Evolutionary conservation across 2,329 filamentous ascomycete genomes (phyloP), one percentile per base, ranked within the genome.

Genomic region (Cladobotryum mycophilum): DNA sequence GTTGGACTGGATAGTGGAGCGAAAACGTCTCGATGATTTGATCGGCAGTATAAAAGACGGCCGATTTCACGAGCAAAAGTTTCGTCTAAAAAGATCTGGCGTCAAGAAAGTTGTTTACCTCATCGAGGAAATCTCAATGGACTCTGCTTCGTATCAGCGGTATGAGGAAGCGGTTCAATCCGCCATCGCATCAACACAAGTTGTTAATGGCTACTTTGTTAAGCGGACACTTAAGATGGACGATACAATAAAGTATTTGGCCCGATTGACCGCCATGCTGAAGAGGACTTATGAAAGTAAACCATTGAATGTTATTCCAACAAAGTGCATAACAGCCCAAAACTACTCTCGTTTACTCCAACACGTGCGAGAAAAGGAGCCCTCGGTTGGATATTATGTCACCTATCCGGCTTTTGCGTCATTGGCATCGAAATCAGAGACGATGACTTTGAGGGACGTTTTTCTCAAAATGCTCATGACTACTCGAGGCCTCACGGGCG

Each of bases 401-500:
- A 88, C 78, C 11, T 90, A 89, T 58, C 70, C 77, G 0, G 84
- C 84, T 0, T 91, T 92, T 63, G 81, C 84, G 0, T 82, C 82
- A 1, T 69, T 92, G 41, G 82, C 82, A 1, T 88, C 84, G 8
- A 93, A 93, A 65, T 88, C 85, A 0, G 85, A 88, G 47, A 79
- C 79, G 52, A 79, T 89, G 58, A 88, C 86, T 0, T 70, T 92
- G 9, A 75, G 86, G 49, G 88, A 93, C 59, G 67, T 91, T 0
- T 92, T 81, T 58, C 70, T 93, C 22, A 91, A 91, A 67, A 92
- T 93, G 87, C 76, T 93, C 44, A 90, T 93, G 87, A 89, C 85
- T 55, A 88, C 80, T 2, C 79, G 79, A 49, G 86, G 86, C 1
- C 74, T 93, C 12, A 88, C 85, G 1, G 86, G 85, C 3, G 87